phyloP scores from a whole-genome alignment of 768 basidiomycete species.

The Boletus huronensis region DNA sequence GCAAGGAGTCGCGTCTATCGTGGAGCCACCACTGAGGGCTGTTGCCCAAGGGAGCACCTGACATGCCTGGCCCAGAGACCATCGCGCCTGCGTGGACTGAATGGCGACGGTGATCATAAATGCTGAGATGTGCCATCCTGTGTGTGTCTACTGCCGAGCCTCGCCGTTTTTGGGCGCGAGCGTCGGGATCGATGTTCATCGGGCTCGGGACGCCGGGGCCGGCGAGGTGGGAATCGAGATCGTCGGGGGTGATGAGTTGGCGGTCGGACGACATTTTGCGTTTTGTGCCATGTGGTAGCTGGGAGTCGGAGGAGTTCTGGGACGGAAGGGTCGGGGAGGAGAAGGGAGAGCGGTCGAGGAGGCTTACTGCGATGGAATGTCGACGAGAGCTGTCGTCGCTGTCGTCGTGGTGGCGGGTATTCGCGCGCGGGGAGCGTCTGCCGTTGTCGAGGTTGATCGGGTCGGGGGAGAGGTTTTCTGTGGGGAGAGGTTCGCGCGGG shows the following conservation, averaged over 20 bases:
- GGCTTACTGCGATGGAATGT: constrained; percentile 66
- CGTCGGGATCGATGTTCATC: constrained; percentile 57
- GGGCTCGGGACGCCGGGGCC: constrained; percentile 65
- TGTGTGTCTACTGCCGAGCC: constrained; percentile 81
- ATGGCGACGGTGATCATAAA: constrained; percentile 70
- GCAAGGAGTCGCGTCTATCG: constrained; percentile 72
- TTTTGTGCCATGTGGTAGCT: constrained; percentile 62
- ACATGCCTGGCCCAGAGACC: constrained; percentile 26
- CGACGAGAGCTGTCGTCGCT: constrained; percentile 69
- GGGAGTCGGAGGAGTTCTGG: constrained; percentile 38
- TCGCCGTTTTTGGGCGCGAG: constrained; percentile 75
- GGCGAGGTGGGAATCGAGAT: constrained; percentile 61
- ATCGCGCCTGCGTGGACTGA: constrained; percentile 64
- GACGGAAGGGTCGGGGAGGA: background rate
- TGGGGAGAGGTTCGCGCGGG: constrained; percentile 17
- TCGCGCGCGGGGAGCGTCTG: constrained; percentile 27
- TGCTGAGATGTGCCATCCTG: constrained; percentile 67
- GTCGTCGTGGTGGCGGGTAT: constrained; percentile 40
- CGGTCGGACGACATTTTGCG: constrained; percentile 80
- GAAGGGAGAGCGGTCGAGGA: background rate
- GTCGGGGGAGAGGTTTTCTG: constrained; percentile 24
- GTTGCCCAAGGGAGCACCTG: constrained; percentile 16
- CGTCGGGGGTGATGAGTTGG: constrained; percentile 50
- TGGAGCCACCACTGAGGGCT: constrained; percentile 53
- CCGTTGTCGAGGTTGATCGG: constrained; percentile 24